phyloP scores from a whole-genome alignment of 140 eudicot species.

The Anethum foeniculum region DNA sequence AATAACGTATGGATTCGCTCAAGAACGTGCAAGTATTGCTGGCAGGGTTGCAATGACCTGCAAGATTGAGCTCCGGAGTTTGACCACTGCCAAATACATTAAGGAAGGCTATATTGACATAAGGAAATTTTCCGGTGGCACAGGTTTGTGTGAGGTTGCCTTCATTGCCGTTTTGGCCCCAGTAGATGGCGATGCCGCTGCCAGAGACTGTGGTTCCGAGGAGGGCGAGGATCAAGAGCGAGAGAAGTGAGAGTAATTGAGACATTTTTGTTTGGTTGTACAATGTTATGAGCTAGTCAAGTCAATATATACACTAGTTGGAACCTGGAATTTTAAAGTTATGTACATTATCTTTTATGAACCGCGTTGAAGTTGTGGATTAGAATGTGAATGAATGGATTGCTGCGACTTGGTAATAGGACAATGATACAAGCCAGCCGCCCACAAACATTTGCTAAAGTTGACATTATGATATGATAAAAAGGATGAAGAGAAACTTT shows the following conservation, averaged over 20 bases:
- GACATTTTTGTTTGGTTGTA: slow-evolving; percentile 8
- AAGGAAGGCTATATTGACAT: slow-evolving; percentile 68
- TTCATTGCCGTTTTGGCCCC: slow-evolving; percentile 32
- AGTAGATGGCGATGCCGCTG: slow-evolving; percentile 75
- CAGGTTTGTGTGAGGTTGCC: slow-evolving; percentile 20
- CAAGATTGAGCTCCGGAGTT: slow-evolving; percentile 63
- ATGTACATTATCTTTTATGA: background rate
- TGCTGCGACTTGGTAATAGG: background rate
- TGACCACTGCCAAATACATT: slow-evolving; percentile 62
- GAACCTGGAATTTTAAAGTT: background rate
- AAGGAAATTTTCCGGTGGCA: slow-evolving; percentile 55
- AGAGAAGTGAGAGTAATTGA: slow-evolving; percentile 19
- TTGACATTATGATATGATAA: background rate
- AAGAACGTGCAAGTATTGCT: slow-evolving; percentile 36
- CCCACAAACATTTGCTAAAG: background rate
- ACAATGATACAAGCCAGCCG: slow-evolving; percentile 1
- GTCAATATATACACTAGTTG: background rate
- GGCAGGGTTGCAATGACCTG: slow-evolving; percentile 77
- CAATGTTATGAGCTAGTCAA: background rate
- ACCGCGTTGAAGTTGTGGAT: background rate
- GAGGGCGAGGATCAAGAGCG: slow-evolving; percentile 22
- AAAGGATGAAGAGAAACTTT: background rate
- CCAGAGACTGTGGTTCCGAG: slow-evolving; percentile 15
- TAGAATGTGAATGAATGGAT: background rate
- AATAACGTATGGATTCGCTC: slow-evolving; percentile 31